Percentiles rank a stretch among this genome's conserved stretches.
These are phyloP conservation scores for Pachyrhizus erosus DNA, from an alignment of 306 rosid species.

Conservation along the genomic window DNA sequence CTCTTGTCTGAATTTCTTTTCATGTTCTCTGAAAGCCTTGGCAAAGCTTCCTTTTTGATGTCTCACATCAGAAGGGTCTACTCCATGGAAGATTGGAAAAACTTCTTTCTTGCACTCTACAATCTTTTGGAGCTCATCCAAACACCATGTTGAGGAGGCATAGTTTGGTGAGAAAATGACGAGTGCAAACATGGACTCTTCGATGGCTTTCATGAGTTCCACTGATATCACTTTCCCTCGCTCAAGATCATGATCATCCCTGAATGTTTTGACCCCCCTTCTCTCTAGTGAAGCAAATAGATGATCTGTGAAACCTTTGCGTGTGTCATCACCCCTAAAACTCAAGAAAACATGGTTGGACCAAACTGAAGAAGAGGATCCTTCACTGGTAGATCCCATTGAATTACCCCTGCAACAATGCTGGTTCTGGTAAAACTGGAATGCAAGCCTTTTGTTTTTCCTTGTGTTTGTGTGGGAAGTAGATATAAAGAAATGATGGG, in stretches of 20 bases:
- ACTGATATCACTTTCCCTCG: constrained; percentile 37
- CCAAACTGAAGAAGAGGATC: constrained; percentile 46
- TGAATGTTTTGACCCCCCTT: constrained; percentile 43
- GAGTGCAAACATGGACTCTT: constrained; percentile 48
- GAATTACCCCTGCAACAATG: background rate
- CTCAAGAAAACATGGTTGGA: constrained; percentile 50
- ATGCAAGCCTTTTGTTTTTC: background rate
- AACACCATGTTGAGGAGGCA: constrained; percentile 46
- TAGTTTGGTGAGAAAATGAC: constrained; percentile 48
- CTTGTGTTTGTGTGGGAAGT: background rate
- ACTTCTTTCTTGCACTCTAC: constrained; percentile 32
- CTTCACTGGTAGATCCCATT: constrained; percentile 34
- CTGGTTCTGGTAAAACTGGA: background rate
- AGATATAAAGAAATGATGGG: constrained; percentile 4
- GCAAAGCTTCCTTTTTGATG: constrained; percentile 41
- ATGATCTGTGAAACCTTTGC: constrained; percentile 44
- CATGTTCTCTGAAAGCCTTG: constrained; percentile 38
- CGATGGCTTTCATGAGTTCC: constrained; percentile 43
- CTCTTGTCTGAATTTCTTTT: constrained; percentile 36
- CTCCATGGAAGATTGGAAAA: constrained; percentile 48
- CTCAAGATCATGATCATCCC: constrained; percentile 46
- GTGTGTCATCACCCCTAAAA: constrained; percentile 45
- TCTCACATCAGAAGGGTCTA: constrained; percentile 51
- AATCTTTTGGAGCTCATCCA: constrained; percentile 51
- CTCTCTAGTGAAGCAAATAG: constrained; percentile 45